Conservation (phyloP, 1,284 basidiomycete genomes). For the Trichosporon sp. region DNA sequence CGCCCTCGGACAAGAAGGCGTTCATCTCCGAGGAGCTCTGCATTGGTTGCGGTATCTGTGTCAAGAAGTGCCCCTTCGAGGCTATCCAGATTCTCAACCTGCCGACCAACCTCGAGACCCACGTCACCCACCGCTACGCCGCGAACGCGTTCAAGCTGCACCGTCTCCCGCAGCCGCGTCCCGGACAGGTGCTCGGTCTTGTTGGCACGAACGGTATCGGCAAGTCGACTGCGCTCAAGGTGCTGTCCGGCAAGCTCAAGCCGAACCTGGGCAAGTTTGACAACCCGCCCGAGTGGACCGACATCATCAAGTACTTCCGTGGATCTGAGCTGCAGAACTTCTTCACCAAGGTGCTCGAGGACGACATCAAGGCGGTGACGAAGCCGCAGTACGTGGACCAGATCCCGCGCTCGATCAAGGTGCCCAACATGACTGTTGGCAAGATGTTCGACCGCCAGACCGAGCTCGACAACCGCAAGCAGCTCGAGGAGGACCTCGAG, state of each 20-base stretch:
- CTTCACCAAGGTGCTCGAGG: conserved; percentile 97
- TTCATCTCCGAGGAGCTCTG: conserved; percentile 96
- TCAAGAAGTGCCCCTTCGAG: conserved; percentile 98
- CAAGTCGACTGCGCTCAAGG: conserved; percentile 92
- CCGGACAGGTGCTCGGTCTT: conserved; percentile 90
- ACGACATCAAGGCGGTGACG: conserved; percentile 94
- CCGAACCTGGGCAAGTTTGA: conserved; percentile 55
- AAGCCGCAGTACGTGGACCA: conserved; percentile 99
- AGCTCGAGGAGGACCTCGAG: conserved; percentile 76
- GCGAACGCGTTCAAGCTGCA: conserved; percentile 98
- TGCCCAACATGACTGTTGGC: conserved; percentile 70
- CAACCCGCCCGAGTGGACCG: conserved; percentile 94
- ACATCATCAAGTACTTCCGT: conserved; percentile 94
- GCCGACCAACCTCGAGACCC: conserved; percentile 86
- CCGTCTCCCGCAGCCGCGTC: conserved; percentile 87
- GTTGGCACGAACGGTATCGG: conserved; percentile 98
- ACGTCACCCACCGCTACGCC: conserved; percentile 94
- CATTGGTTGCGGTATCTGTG: conserved; percentile 97
- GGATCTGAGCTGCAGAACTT: conserved; percentile 97
- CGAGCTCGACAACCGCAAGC: conserved; percentile 64
- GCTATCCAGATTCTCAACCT: conserved; percentile 96
- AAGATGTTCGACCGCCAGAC: conserved; percentile 71
- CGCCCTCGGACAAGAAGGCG: conserved; percentile 86
- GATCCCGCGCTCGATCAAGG: conserved; percentile 89
- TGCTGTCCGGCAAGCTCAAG: conserved; percentile 90